Conservation (phyloP, 371 early-diverging fungal genomes). For the Rhizopus sp. region DNA sequence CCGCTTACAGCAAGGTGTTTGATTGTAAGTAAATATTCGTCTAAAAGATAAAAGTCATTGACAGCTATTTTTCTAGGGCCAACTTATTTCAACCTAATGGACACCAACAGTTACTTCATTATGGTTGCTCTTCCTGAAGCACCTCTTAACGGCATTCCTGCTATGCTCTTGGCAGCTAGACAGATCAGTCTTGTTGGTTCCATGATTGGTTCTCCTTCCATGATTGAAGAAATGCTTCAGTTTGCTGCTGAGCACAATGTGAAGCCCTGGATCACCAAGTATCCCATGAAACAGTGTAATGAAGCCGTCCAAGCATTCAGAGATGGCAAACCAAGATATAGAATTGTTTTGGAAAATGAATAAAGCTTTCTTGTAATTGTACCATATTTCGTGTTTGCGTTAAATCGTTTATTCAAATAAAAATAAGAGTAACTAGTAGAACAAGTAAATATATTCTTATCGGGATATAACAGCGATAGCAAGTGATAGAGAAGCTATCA, state of each 20-base stretch:
- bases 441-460: too few species aligned
- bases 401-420: too few species aligned
- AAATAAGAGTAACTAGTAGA: too few species aligned
- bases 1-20: conserved; percentile 37
- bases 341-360: conserved; percentile 60
- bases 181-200: conserved; percentile 65
- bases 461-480: too few species aligned
- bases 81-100: conserved; percentile 41
- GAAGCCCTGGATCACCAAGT: conserved; percentile 65
- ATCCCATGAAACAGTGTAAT: conserved; percentile 64
- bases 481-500: too few species aligned
- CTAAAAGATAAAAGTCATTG: not conserved
- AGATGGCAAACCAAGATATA: conserved; percentile 67
- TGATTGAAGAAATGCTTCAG: conserved; percentile 65
- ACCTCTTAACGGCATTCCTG: conserved; percentile 27
- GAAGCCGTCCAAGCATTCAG: conserved; percentile 61
- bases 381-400: too few species aligned
- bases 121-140: conserved; percentile 66
- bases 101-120: conserved; percentile 47
- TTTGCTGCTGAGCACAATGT: conserved; percentile 70
- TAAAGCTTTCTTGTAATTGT: not conserved
- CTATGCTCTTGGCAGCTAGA: conserved; percentile 15
- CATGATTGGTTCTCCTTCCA: conserved; percentile 61
- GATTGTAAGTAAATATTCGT: conserved; percentile 32
- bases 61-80: not conserved